Percentiles rank a stretch among this genome's conserved stretches.
Conservation (phyloP, 768 basidiomycete species). For the Leccinellum albellum region DNA sequence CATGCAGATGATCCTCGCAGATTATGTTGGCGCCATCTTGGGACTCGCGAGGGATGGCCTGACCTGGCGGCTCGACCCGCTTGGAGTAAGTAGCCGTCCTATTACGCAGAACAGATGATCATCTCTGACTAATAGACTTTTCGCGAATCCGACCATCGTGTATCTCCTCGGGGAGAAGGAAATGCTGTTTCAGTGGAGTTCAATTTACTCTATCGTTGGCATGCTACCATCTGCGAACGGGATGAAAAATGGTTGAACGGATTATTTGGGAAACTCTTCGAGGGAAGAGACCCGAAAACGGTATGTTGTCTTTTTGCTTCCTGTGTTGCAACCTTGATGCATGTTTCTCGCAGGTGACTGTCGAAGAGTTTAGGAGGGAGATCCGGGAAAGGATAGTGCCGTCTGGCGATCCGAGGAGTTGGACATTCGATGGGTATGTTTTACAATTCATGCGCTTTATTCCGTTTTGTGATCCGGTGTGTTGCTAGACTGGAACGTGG, state of each 20-base stretch:
- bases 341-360: slow-evolving; percentile 14
- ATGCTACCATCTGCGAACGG: slow-evolving; percentile 51
- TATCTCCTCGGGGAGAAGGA: slow-evolving; percentile 64
- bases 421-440: slow-evolving; percentile 52
- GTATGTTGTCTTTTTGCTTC: slow-evolving; percentile 26
- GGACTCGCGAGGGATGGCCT: slow-evolving; percentile 61
- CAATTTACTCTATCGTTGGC: slow-evolving; percentile 60
- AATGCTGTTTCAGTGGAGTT: slow-evolving; percentile 79
- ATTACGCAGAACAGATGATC: neutral
- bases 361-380: slow-evolving; percentile 16
- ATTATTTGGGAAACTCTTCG: slow-evolving; percentile 44
- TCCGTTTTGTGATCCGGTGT: neutral
- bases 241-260: slow-evolving; percentile 56
- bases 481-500: slow-evolving; percentile 47
- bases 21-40: slow-evolving; percentile 74
- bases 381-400: slow-evolving; percentile 12
- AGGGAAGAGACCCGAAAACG: slow-evolving; percentile 36
- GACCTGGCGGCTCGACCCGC: slow-evolving; percentile 66
- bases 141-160: slow-evolving; percentile 47
- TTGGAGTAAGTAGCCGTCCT: slow-evolving; percentile 40
- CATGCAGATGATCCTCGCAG: slow-evolving; percentile 63
- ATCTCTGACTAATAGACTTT: slow-evolving; percentile 36
- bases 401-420: slow-evolving; percentile 33
- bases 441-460: neutral
- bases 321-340: neutral